Evolutionary conservation across 495 filamentous ascomycete species (phyloP).

Genomic region (Emericellopsis terricola): DNA sequence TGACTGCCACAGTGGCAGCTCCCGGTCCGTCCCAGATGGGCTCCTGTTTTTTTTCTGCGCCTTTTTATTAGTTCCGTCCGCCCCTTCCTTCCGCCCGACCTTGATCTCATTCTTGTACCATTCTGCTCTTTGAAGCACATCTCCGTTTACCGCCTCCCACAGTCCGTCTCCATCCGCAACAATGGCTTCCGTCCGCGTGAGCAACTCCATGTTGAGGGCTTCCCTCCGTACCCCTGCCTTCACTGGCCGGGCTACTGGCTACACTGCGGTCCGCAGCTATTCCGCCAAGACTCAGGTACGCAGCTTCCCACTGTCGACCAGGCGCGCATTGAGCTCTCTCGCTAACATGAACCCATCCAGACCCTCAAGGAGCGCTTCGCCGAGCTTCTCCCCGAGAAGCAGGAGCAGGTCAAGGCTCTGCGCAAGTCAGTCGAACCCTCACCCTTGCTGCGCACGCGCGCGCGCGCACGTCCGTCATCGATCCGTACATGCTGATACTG

Average conservation of each 20-base stretch:
- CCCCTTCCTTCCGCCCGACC: constrained; percentile 11
- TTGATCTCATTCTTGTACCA: constrained; percentile 8
- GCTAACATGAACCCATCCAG: constrained; percentile 29
- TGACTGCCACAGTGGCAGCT: too few species aligned
- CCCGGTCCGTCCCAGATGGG: too few species aligned
- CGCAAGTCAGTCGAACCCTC: constrained; percentile 48
- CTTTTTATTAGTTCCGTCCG: constrained; percentile 13
- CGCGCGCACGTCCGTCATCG: too few species aligned
- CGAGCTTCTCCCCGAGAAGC: constrained; percentile 81
- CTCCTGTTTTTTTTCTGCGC: constrained; percentile 16
- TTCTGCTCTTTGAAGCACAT: constrained; percentile 1
- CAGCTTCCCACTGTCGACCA: constrained; percentile 5
- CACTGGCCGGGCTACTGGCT: constrained; percentile 46
- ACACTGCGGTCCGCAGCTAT: constrained; percentile 75
- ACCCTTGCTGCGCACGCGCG: neutral
- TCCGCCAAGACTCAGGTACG: constrained; percentile 78
- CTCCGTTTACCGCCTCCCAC: constrained; percentile 11
- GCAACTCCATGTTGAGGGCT: constrained; percentile 56
- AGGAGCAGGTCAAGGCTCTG: constrained; percentile 98
- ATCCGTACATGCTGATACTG: neutral
- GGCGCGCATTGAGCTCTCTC: constrained; percentile 9
- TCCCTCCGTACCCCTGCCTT: constrained; percentile 42
- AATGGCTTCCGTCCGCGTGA: constrained; percentile 70
- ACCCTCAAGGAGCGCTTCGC: constrained; percentile 97
- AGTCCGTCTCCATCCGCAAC: constrained; percentile 18